phyloP scores from a whole-genome alignment of 2,329 filamentous ascomycete genomes.

The Podosphaera xanthii region DNA sequence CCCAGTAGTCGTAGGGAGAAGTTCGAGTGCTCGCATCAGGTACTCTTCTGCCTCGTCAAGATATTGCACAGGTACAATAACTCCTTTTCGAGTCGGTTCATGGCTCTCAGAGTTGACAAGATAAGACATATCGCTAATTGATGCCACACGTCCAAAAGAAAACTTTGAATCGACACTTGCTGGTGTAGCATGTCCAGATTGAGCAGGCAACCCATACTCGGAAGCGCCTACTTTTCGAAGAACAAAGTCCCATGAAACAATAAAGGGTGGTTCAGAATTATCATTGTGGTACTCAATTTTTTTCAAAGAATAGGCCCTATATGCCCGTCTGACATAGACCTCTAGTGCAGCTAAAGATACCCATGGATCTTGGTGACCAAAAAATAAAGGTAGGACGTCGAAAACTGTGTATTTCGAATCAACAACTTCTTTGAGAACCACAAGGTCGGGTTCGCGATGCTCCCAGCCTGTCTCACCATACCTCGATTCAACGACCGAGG shows the following conservation, averaged over 20 bases:
- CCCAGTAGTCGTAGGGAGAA: slow-evolving; percentile 36
- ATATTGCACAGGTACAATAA: slow-evolving; percentile 82
- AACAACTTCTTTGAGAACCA: slow-evolving; percentile 89
- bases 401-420: slow-evolving; percentile 98
- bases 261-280: slow-evolving; percentile 45
- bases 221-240: slow-evolving; percentile 81
- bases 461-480: slow-evolving; percentile 96
- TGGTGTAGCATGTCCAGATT: slow-evolving; percentile 65
- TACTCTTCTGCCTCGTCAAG: slow-evolving; percentile 84
- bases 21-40: slow-evolving; percentile 62
- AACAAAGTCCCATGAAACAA: slow-evolving; percentile 86
- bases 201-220: slow-evolving; percentile 64
- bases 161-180: slow-evolving; percentile 43
- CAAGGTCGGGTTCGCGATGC: slow-evolving; percentile 74
- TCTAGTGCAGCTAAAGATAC: slow-evolving; percentile 83
- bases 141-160: slow-evolving; percentile 64
- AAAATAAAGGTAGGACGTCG: slow-evolving; percentile 87
- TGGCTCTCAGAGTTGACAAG: slow-evolving; percentile 47
- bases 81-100: slow-evolving; percentile 73
- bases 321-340: slow-evolving; percentile 87
- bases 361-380: slow-evolving; percentile 82
- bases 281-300: slow-evolving; percentile 69
- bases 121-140: slow-evolving; percentile 93
- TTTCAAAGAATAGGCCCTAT: slow-evolving; percentile 86
- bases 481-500: slow-evolving; percentile 84